Conservation (phyloP, 257 asterid genomes). For the Ilex asprella region DNA sequence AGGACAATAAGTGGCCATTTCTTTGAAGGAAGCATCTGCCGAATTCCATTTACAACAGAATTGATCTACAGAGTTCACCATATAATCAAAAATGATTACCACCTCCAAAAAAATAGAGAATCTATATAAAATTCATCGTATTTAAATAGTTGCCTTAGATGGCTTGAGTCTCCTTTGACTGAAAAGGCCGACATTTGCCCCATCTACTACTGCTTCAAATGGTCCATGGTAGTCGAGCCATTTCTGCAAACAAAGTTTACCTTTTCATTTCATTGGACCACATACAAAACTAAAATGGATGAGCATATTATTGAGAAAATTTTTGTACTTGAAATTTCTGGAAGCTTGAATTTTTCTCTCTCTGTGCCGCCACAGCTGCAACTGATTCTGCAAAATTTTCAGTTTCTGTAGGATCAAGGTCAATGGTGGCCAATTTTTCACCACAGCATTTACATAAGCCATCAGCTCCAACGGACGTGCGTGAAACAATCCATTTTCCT, state of each 20-base stretch:
- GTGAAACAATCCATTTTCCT: conserved; percentile 62
- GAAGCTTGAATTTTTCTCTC: conserved; percentile 60
- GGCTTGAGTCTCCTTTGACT: conserved; percentile 66
- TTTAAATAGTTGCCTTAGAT: conserved; percentile 46
- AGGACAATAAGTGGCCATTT: conserved; percentile 77
- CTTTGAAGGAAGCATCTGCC: conserved; percentile 71
- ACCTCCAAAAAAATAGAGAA: background rate
- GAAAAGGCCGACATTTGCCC: conserved; percentile 75
- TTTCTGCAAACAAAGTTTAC: conserved; percentile 38
- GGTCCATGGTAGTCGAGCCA: conserved; percentile 91
- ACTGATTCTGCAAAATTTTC: conserved; percentile 69
- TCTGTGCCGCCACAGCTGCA: conserved; percentile 58
- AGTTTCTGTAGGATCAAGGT: conserved; percentile 77
- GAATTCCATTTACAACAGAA: conserved; percentile 69
- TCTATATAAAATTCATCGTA: conserved; percentile 4
- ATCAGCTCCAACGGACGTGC: conserved; percentile 42
- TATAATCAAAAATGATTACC: conserved; percentile 6
- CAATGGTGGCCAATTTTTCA: conserved; percentile 61
- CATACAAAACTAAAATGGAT: conserved; percentile 9
- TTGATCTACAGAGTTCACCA: conserved; percentile 42
- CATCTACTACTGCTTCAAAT: conserved; percentile 86
- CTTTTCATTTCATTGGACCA: conserved; percentile 19
- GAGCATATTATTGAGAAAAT: conserved; percentile 7
- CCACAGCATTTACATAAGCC: conserved; percentile 69
- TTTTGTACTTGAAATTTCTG: conserved; percentile 71